Evolutionary conservation across 2,329 filamentous ascomycete species (phyloP).

Genomic region (Cladosporium sp.): DNA sequence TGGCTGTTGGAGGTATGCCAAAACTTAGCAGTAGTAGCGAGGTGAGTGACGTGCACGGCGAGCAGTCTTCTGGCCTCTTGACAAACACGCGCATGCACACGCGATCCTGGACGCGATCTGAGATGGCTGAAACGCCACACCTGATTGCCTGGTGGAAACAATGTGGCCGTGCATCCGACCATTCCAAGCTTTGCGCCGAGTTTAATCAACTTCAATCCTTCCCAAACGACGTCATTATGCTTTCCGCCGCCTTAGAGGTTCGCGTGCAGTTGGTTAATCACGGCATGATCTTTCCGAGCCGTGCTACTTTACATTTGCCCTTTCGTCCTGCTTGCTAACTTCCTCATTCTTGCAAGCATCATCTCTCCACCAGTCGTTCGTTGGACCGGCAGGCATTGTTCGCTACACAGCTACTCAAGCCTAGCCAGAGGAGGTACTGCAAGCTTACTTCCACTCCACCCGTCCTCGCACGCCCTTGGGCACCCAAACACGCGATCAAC

Average conservation of each 20-base stretch:
- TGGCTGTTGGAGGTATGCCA: background rate
- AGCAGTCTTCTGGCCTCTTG: background rate
- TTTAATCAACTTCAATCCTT: conserved; percentile 10
- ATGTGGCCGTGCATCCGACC: background rate
- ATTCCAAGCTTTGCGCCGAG: conserved; percentile 8
- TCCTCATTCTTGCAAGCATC: background rate
- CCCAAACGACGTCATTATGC: background rate
- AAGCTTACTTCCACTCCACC: background rate
- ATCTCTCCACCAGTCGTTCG: background rate
- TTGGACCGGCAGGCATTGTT: conserved; percentile 7
- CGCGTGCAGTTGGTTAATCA: background rate
- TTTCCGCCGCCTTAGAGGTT: background rate
- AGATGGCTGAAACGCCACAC: conserved; percentile 5
- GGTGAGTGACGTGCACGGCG: background rate
- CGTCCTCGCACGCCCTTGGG: background rate
- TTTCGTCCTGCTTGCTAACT: background rate
- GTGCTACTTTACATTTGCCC: background rate
- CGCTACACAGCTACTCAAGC: conserved; percentile 1
- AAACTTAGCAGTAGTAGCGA: background rate
- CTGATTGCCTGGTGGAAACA: background rate
- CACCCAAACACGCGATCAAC: background rate
- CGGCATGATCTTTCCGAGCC: background rate
- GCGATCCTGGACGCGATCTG: background rate
- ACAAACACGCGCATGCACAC: background rate
- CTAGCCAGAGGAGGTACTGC: background rate